Conservation (phyloP, 306 rosid genomes). For the Pueraria montana region DNA sequence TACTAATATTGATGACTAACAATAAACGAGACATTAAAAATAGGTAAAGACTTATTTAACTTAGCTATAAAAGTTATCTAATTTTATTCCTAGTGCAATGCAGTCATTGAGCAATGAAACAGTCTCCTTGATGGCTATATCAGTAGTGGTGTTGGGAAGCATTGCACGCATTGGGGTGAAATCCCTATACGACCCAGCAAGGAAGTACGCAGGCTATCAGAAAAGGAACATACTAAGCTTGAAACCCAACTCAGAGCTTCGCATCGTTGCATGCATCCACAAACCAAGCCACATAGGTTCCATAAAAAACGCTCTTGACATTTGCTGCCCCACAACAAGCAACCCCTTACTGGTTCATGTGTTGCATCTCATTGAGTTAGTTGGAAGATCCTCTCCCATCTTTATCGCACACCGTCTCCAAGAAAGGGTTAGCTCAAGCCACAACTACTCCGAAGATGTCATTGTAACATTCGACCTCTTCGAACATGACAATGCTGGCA, state of each 20-base stretch:
- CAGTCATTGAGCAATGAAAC: conserved; percentile 18
- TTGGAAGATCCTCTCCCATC: conserved; percentile 53
- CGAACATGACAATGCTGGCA: conserved; percentile 33
- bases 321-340: conserved; percentile 31
- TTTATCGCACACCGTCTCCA: conserved; percentile 55
- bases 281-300: conserved; percentile 40
- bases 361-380: conserved; percentile 51
- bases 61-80: too few relatives aligned
- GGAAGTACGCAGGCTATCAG: conserved; percentile 50
- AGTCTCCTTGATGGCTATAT: not conserved
- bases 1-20: too few relatives aligned
- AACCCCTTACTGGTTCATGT: conserved; percentile 42
- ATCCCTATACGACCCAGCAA: conserved; percentile 56
- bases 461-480: conserved; percentile 50
- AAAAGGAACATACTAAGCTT: conserved; percentile 48
- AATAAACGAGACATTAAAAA: too few relatives aligned
- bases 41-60: too few relatives aligned
- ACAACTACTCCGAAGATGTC: conserved; percentile 47
- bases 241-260: conserved; percentile 50
- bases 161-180: conserved; percentile 47
- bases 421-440: not conserved
- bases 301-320: conserved; percentile 39
- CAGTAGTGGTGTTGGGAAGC: conserved; percentile 35
- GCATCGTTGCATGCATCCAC: conserved; percentile 51
- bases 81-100: not conserved